phyloP scores from a whole-genome alignment of 1,284 basidiomycete species.

The Hortiboletus rubellus region DNA sequence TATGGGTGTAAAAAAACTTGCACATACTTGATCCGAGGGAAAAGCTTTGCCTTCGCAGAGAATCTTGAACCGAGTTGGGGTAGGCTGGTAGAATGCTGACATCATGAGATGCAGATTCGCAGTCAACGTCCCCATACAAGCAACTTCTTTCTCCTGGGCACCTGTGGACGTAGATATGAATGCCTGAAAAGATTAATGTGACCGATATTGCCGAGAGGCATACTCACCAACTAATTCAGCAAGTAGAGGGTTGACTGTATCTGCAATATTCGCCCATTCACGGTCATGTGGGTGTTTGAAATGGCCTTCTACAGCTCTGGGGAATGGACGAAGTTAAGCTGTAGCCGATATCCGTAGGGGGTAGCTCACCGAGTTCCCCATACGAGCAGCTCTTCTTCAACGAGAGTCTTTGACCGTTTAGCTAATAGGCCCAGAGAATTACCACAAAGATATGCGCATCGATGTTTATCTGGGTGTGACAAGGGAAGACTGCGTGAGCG shows the following conservation, averaged over 20 bases:
- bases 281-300: slow-evolving; percentile 84
- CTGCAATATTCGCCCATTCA: slow-evolving; percentile 83
- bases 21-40: slow-evolving; percentile 87
- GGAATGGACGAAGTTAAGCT: slow-evolving; percentile 9
- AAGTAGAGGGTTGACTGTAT: slow-evolving; percentile 72
- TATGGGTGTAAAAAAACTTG: slow-evolving; percentile 3
- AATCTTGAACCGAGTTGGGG: slow-evolving; percentile 84
- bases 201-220: slow-evolving; percentile 4
- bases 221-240: slow-evolving; percentile 79
- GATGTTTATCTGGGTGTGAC: slow-evolving; percentile 44
- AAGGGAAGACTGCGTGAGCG: slow-evolving; percentile 18
- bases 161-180: slow-evolving; percentile 48
- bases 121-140: slow-evolving; percentile 93
- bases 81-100: slow-evolving; percentile 92
- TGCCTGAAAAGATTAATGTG: slow-evolving; percentile 11
- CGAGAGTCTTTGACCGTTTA: slow-evolving; percentile 67
- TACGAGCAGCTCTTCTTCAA: slow-evolving; percentile 85
- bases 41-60: slow-evolving; percentile 94
- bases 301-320: slow-evolving; percentile 88
- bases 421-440: slow-evolving; percentile 91
- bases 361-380: slow-evolving; percentile 76
- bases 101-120: slow-evolving; percentile 95
- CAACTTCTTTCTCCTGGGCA: slow-evolving; percentile 85
- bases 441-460: slow-evolving; percentile 89
- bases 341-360: slow-evolving; percentile 6